These are phyloP conservation scores for Hyaloscypha finlandica DNA, from an alignment of 495 filamentous ascomycete genomes.

Conservation along the genomic window DNA sequence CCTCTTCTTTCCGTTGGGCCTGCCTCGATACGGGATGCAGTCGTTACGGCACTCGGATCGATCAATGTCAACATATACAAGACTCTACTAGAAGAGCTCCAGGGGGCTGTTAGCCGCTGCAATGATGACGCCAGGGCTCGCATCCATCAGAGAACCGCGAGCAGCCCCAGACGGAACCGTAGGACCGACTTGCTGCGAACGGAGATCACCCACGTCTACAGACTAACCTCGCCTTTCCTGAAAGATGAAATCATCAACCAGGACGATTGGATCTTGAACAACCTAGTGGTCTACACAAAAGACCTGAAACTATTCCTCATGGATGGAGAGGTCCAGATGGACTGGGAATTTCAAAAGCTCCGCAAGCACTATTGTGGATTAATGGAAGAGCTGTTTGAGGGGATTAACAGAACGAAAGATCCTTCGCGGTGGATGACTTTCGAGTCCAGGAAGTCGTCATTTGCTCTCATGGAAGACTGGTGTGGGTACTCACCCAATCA, in stretches of 20 bases:
- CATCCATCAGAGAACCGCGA: constrained; percentile 78
- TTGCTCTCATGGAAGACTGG: constrained; percentile 98
- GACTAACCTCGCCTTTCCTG: constrained; percentile 89
- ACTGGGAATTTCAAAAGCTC: constrained; percentile 93
- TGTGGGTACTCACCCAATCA: constrained; percentile 97
- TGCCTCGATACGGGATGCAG: constrained; percentile 78
- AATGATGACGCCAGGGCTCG: constrained; percentile 88
- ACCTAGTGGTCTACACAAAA: constrained; percentile 86
- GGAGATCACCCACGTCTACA: constrained; percentile 94
- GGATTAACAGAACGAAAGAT: constrained; percentile 83
- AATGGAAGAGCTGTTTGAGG: constrained; percentile 89
- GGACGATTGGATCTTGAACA: constrained; percentile 91
- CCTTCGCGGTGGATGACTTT: constrained; percentile 94
- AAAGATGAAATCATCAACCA: constrained; percentile 75
- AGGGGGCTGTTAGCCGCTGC: constrained; percentile 76
- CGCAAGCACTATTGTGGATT: constrained; percentile 92
- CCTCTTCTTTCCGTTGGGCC: constrained; percentile 80
- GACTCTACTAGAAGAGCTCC: constrained; percentile 85
- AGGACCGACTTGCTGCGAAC: constrained; percentile 85
- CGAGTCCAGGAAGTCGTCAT: constrained; percentile 88
- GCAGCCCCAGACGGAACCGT: constrained; percentile 71
- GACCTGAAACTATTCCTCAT: constrained; percentile 92
- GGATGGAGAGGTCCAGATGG: constrained; percentile 90
- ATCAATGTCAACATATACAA: constrained; percentile 97
- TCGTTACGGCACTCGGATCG: constrained; percentile 88